Evolutionary conservation across 805 yeast species (phyloP).

Genomic region (Cyberlindnera saturnus): DNA sequence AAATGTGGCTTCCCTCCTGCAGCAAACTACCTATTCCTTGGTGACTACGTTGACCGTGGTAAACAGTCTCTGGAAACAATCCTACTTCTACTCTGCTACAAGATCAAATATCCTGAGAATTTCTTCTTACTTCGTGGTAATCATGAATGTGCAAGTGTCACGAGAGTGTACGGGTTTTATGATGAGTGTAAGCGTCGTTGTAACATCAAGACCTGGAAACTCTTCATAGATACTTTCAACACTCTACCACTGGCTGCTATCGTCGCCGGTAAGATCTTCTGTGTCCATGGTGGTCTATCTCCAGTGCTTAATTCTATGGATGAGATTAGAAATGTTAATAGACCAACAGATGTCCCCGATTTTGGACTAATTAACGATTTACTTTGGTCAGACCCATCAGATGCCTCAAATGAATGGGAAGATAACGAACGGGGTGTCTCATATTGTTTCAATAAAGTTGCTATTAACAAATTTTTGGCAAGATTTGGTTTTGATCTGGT

Average conservation of each 20-base stretch:
- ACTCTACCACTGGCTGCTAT: slow-evolving; percentile 86
- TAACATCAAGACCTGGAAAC: slow-evolving; percentile 86
- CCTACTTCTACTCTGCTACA: slow-evolving; percentile 66
- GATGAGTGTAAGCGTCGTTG: slow-evolving; percentile 91
- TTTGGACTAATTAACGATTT: slow-evolving; percentile 98
- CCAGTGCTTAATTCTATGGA: slow-evolving; percentile 76
- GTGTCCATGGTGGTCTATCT: slow-evolving; percentile 93
- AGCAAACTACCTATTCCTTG: slow-evolving; percentile 62
- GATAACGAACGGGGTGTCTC: slow-evolving; percentile 96
- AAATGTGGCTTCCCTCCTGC: slow-evolving; percentile 83
- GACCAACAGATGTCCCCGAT: slow-evolving; percentile 96
- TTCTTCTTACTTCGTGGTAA: slow-evolving; percentile 85
- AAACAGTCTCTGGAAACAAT: slow-evolving; percentile 88
- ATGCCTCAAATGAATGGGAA: slow-evolving; percentile 73
- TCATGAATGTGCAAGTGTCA: slow-evolving; percentile 91
- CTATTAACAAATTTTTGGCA: slow-evolving; percentile 71
- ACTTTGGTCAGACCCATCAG: slow-evolving; percentile 87
- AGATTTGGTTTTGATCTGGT: slow-evolving; percentile 72
- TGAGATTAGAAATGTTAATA: slow-evolving; percentile 74
- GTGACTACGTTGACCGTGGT: slow-evolving; percentile 96
- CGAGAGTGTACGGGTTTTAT: slow-evolving; percentile 93
- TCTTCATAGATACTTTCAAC: slow-evolving; percentile 93
- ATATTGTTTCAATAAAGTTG: slow-evolving; percentile 78
- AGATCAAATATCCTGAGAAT: slow-evolving; percentile 85
- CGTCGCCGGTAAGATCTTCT: slow-evolving; percentile 85